phyloP scores from a whole-genome alignment of 2,329 filamentous ascomycete genomes.

The Exophiala phaeomuriformis region DNA sequence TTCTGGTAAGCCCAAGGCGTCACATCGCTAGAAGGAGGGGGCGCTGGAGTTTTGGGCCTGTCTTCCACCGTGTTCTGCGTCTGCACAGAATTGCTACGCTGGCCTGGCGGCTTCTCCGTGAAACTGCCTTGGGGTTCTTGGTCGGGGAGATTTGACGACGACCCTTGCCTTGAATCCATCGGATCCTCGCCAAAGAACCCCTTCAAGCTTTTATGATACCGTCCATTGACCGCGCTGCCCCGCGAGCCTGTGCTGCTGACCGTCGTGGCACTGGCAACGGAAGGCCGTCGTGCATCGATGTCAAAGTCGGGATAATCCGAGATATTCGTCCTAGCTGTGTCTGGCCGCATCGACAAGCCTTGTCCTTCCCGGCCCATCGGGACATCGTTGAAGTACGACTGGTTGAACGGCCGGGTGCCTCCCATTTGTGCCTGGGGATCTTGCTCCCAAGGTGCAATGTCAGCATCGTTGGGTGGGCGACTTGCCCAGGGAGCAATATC shows the following conservation, averaged over 20 bases:
- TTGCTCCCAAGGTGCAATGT: constrained; percentile 29
- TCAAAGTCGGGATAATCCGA: constrained; percentile 58
- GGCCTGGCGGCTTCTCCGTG: constrained; percentile 43
- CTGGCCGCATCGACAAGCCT: constrained; percentile 60
- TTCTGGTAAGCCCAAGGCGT: constrained; percentile 97
- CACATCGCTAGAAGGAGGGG: constrained; percentile 76
- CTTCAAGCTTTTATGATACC: constrained; percentile 71
- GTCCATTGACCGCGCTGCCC: constrained; percentile 61
- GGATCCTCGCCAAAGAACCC: constrained; percentile 92
- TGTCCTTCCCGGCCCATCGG: constrained; percentile 41
- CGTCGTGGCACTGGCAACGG: constrained; percentile 77
- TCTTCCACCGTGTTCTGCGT: constrained; percentile 49
- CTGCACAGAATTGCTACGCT: constrained; percentile 76
- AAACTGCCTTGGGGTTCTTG: constrained; percentile 53
- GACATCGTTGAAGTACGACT: constrained; percentile 22
- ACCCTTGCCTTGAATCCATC: constrained; percentile 38
- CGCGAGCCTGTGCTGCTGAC: constrained; percentile 79
- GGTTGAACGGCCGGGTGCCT: constrained; percentile 22
- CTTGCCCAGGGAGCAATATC: constrained; percentile 31
- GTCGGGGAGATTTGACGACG: constrained; percentile 48
- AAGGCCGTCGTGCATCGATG: constrained; percentile 72
- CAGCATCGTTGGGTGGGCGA: constrained; percentile 27
- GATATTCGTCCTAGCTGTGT: constrained; percentile 45
- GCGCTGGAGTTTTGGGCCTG: constrained; percentile 49
- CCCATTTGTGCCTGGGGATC: constrained; percentile 25